Conservation (phyloP, 73 alveolate genomes). For the Paramecium primaurelia region DNA sequence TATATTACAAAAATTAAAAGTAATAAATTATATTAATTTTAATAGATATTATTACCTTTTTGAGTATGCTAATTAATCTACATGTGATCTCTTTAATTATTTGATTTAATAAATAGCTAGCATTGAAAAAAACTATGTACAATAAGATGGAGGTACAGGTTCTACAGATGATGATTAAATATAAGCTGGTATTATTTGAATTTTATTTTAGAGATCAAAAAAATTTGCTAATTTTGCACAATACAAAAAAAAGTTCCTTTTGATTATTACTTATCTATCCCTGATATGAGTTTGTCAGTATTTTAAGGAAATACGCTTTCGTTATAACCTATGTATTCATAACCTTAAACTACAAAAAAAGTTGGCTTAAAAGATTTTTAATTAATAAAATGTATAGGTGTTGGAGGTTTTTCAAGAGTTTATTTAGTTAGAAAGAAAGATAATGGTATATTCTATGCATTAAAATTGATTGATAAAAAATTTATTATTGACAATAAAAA, state of each 20-base stretch:
- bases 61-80: background rate
- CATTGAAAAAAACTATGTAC: background rate
- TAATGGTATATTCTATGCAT: constrained; percentile 82
- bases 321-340: background rate
- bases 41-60: constrained; percentile 18
- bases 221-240: background rate
- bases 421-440: constrained; percentile 77
- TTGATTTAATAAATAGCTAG: background rate
- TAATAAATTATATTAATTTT: background rate
- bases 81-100: constrained; percentile 8
- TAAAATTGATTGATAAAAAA: constrained; percentile 77
- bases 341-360: background rate
- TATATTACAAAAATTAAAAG: constrained; percentile 15
- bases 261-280: background rate
- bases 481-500: constrained; percentile 66
- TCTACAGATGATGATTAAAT: constrained; percentile 1
- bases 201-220: background rate
- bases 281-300: background rate
- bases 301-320: background rate
- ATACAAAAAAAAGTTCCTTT: constrained; percentile 19
- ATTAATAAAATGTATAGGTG: constrained; percentile 81
- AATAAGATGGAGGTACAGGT: background rate
- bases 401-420: constrained; percentile 87
- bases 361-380: constrained; percentile 52
- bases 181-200: background rate